Percentiles rank a stretch among this genome's conserved stretches.
phyloP scores from a whole-genome alignment of 371 early-diverging fungal genomes.

The Mucor indicus region DNA sequence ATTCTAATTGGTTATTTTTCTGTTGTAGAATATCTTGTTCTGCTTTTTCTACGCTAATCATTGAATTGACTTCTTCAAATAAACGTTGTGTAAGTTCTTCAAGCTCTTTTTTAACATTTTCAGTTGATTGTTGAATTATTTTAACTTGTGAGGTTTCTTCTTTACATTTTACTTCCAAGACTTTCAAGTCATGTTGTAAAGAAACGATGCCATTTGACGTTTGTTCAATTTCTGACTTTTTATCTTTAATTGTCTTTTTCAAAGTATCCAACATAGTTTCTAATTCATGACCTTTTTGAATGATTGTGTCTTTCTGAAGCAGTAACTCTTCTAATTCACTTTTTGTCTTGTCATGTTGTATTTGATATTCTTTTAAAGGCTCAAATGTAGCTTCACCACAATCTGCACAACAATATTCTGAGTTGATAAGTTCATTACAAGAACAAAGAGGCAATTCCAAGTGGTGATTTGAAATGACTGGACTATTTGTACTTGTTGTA shows the following conservation, averaged over 20 bases:
- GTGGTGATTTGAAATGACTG: conserved; percentile 9
- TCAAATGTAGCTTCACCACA: not conserved
- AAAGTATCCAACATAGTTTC: not conserved
- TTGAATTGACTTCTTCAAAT: conserved; percentile 69
- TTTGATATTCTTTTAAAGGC: not conserved
- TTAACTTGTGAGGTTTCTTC: conserved; percentile 63
- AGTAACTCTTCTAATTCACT: conserved; percentile 2
- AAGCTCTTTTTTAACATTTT: conserved; percentile 64
- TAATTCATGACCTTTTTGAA: conserved; percentile 1
- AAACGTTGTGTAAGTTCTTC: conserved; percentile 64
- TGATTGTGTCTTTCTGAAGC: not conserved
- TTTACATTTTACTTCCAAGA: conserved; percentile 17
- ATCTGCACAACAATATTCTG: conserved; percentile 1
- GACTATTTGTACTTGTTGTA: conserved; percentile 17
- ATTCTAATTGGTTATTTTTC: conserved; percentile 21
- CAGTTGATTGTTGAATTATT: conserved; percentile 60
- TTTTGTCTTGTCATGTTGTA: conserved; percentile 4
- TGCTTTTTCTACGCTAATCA: conserved; percentile 67
- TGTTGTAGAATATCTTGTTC: conserved; percentile 38
- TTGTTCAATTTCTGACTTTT: conserved; percentile 1
- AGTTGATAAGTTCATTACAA: conserved; percentile 6
- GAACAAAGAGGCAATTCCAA: conserved; percentile 1
- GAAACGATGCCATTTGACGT: conserved; percentile 6
- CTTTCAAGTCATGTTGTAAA: conserved; percentile 18
- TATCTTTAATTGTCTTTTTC: not conserved